Conservation (phyloP, 371 early-diverging fungal genomes). For the Mucor irregularis region DNA sequence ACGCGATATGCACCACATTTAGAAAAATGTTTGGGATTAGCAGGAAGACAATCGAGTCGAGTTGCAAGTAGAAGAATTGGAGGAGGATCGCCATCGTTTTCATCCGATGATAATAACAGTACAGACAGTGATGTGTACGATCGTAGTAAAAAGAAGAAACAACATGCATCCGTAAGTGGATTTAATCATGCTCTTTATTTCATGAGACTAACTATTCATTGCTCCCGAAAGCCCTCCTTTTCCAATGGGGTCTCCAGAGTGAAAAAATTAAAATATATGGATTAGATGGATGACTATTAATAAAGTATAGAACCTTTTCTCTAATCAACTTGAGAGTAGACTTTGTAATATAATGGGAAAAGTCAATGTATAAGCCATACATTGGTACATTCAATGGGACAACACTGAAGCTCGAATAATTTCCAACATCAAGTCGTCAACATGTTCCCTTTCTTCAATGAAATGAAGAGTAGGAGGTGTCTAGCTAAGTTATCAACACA, state of each 20-base stretch:
- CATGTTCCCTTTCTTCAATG: no score
- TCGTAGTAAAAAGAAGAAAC: constrained; percentile 8
- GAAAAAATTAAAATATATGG: constrained; percentile 31
- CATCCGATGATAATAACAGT: constrained; percentile 29
- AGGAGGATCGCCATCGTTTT: constrained; percentile 20
- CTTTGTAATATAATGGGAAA: no score
- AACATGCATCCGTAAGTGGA: constrained; percentile 17
- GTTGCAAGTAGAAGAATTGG: constrained; percentile 59
- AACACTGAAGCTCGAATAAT: no score
- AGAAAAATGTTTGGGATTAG: constrained; percentile 87
- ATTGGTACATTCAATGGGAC: no score
- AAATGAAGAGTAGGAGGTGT: no score
- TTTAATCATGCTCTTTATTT: not conserved
- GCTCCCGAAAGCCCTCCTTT: constrained; percentile 9
- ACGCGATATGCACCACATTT: constrained; percentile 85
- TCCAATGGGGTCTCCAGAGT: constrained; percentile 29
- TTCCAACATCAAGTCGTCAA: no score
- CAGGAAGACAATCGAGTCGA: constrained; percentile 69
- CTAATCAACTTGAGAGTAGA: no score
- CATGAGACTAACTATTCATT: not conserved
- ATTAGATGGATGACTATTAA: constrained; percentile 2
- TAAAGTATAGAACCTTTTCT: no score
- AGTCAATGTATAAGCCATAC: no score
- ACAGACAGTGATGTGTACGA: constrained; percentile 16
- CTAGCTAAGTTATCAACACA: no score